These are phyloP conservation scores for Komagataella pastoris DNA, from an alignment of 805 yeast species.

Conservation along the genomic window DNA sequence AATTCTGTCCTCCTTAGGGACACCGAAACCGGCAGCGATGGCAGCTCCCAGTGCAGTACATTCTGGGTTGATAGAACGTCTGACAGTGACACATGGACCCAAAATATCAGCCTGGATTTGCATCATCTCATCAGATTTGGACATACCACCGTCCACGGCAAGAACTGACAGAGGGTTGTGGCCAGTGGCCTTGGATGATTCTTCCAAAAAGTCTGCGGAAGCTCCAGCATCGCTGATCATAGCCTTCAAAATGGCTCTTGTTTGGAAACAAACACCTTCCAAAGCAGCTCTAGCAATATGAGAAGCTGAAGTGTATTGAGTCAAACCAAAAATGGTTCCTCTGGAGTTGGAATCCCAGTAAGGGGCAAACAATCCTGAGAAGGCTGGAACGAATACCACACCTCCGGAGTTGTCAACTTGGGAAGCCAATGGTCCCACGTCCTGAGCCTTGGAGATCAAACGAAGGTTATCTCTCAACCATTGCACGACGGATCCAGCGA, in stretches of 20 bases:
- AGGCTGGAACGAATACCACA: conserved; percentile 90
- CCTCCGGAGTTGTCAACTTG: conserved; percentile 78
- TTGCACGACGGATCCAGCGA: conserved; percentile 87
- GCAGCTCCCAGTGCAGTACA: conserved; percentile 96
- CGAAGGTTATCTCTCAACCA: conserved; percentile 90
- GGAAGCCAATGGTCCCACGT: conserved; percentile 82
- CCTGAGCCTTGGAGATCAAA: conserved; percentile 68
- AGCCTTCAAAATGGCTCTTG: conserved; percentile 77
- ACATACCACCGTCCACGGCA: conserved; percentile 94
- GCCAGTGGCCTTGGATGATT: conserved; percentile 22
- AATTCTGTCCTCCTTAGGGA: conserved; percentile 38
- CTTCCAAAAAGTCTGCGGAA: conserved; percentile 43
- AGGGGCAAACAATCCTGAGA: conserved; percentile 89
- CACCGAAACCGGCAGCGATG: conserved; percentile 75
- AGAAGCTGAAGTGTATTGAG: conserved; percentile 82
- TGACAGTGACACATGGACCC: conserved; percentile 76
- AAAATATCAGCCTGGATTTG: conserved; percentile 88
- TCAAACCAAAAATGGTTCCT: conserved; percentile 87
- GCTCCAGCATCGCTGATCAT: conserved; percentile 80
- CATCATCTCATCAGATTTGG: conserved; percentile 80
- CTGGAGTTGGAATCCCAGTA: conserved; percentile 91
- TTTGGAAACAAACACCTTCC: conserved; percentile 92
- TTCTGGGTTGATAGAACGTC: conserved; percentile 72
- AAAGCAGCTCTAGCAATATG: conserved; percentile 92
- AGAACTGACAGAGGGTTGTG: conserved; percentile 32